A percentile compares a stretch with the other conserved stretches of the same genome.
Evolutionary conservation across 495 filamentous ascomycete genomes (phyloP).

Genomic region (Rusavskia elegans): DNA sequence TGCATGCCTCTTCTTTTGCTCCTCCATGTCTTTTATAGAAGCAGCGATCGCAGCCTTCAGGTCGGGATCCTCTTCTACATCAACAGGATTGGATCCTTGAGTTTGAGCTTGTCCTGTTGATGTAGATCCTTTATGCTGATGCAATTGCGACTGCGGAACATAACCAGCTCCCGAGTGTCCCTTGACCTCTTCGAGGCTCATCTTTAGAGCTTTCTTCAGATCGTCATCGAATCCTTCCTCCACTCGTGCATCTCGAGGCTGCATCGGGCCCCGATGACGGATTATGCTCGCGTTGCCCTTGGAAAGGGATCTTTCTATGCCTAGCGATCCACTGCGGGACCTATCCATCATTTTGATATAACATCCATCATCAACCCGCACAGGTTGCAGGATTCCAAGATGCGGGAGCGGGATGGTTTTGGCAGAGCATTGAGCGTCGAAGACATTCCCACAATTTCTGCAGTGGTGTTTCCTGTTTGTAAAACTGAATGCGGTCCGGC

Average conservation of each 20-base stretch:
- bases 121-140: conserved; percentile 21
- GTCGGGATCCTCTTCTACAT: conserved; percentile 81
- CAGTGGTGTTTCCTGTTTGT: conserved; percentile 98
- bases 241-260: conserved; percentile 72
- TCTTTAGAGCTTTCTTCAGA: conserved; percentile 77
- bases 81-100: conserved; percentile 24
- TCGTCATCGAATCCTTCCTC: conserved; percentile 90
- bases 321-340: conserved; percentile 21
- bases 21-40: conserved; percentile 94
- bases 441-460: conserved; percentile 92
- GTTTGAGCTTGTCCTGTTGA: conserved; percentile 13
- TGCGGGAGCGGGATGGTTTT: conserved; percentile 82
- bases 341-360: conserved; percentile 79
- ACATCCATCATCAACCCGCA: conserved; percentile 94
- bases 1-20: conserved; percentile 85
- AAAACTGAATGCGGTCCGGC: conserved; percentile 86
- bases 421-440: conserved; percentile 81
- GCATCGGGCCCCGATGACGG: conserved; percentile 48
- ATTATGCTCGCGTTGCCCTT: conserved; percentile 36
- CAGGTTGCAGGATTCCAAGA: conserved; percentile 78
- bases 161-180: conserved; percentile 48
- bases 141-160: conserved; percentile 41
- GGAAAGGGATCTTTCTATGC: conserved; percentile 14
- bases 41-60: conserved; percentile 92
- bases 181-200: conserved; percentile 90